phyloP scores from a whole-genome alignment of 805 yeast species.

The Yueomyces sp. region DNA sequence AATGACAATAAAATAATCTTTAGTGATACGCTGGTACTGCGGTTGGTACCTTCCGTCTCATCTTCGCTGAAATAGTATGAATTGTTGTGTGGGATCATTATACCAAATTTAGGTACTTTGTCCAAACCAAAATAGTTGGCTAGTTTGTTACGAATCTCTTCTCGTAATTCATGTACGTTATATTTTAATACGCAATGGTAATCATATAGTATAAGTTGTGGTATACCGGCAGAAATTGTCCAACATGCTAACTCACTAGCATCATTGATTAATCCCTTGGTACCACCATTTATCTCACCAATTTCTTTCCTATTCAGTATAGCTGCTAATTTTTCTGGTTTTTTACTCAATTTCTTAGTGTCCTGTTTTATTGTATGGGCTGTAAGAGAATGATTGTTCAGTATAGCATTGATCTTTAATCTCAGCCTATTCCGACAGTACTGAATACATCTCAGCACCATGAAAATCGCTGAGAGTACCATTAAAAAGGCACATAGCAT shows the following conservation, averaged over 20 bases:
- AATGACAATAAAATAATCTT: slow-evolving; percentile 54
- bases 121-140: slow-evolving; percentile 62
- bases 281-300: slow-evolving; percentile 81
- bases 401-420: slow-evolving; percentile 44
- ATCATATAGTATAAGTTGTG: slow-evolving; percentile 63
- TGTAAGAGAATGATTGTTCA: slow-evolving; percentile 58
- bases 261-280: slow-evolving; percentile 66
- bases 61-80: slow-evolving; percentile 27
- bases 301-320: slow-evolving; percentile 62
- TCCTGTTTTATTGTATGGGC: slow-evolving; percentile 83
- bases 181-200: slow-evolving; percentile 53
- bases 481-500: slow-evolving; percentile 38
- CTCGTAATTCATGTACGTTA: slow-evolving; percentile 42
- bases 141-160: slow-evolving; percentile 44
- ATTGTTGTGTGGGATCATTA: slow-evolving; percentile 59
- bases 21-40: slow-evolving; percentile 32
- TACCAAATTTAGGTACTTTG: slow-evolving; percentile 47
- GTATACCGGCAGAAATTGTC: slow-evolving; percentile 75
- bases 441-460: slow-evolving; percentile 40
- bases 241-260: slow-evolving; percentile 71
- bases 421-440: slow-evolving; percentile 37
- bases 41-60: slow-evolving; percentile 1
- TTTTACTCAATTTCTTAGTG: slow-evolving; percentile 54
- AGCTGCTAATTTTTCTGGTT: slow-evolving; percentile 66
- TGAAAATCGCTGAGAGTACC: slow-evolving; percentile 39